Evolutionary conservation across 2,329 filamentous ascomycete genomes (phyloP).

Genomic region (Escovopsis weberi): DNA sequence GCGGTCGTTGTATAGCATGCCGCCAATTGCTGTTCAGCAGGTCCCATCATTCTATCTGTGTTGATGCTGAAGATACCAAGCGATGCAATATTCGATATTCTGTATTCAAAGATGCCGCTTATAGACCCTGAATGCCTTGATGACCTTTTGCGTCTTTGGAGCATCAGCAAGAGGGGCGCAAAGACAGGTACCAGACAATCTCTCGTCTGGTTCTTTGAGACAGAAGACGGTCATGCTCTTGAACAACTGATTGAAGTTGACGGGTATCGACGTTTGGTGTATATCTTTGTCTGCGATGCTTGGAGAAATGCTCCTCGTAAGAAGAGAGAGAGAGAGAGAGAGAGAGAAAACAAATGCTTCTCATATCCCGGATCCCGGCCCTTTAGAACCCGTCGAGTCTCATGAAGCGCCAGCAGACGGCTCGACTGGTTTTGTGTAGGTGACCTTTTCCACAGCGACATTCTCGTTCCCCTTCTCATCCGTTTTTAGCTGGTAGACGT

Average conservation of each 20-base stretch:
- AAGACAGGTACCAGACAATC: conserved; percentile 6
- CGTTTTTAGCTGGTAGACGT: conserved; percentile 78
- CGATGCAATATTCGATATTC: conserved; percentile 16
- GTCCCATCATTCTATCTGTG: conserved; percentile 9
- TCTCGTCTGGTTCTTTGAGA: conserved; percentile 3
- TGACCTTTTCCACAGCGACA: conserved; percentile 74
- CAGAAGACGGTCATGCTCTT: neutral
- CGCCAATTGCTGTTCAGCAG: too few species aligned
- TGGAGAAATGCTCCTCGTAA: conserved; percentile 2
- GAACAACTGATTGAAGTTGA: conserved; percentile 2
- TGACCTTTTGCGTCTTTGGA: conserved; percentile 9
- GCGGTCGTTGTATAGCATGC: too few species aligned
- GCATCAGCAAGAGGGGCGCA: too few species aligned
- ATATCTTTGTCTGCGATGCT: conserved; percentile 8
- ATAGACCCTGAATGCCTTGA: conserved; percentile 9
- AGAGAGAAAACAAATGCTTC: neutral
- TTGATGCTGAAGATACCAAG: conserved; percentile 23
- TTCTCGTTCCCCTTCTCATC: conserved; percentile 64
- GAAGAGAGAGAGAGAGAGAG: too few species aligned
- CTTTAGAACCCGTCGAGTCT: conserved; percentile 4
- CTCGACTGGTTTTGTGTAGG: conserved; percentile 63
- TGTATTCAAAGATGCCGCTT: conserved; percentile 16
- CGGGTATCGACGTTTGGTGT: conserved; percentile 15
- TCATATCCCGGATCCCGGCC: neutral
- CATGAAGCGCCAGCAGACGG: conserved; percentile 37